Base-by-base conservation (phyloP, 176 grass and related monocot genomes). In the Bonia amplexicaulis region DNA sequence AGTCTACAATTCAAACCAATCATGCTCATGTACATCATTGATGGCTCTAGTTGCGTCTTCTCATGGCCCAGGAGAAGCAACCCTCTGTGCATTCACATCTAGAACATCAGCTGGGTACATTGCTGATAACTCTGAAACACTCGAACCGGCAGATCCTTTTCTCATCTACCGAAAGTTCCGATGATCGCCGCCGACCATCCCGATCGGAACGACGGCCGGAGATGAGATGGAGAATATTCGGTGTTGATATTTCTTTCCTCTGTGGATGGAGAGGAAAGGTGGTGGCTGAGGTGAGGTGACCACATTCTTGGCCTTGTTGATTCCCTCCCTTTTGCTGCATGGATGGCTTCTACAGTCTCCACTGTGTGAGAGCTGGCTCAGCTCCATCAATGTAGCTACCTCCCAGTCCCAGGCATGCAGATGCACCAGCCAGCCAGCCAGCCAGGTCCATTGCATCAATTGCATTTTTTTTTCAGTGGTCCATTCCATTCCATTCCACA, bases 281-380 rank as follows among this genome's bases (percentile, higher is more conserved):
- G 22, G 73, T 78, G 73, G 65, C 79, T 73, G 84, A 45, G 76
- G 79, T 33, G 71, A 87, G 66, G 54, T 71, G 74, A 73, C 80
- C 84, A 87, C 88, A 48, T 66, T 65, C 46, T 53, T 58, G 79
- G 80, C 66, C 72, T 78, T 78, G 78, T 78, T 78, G 78, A 71
- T 72, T 78, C 84, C 79, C 48, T 79, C 79, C 67, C 79, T 66
- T 83, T 74, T 74, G 84, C 84, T 74, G 80, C 70, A 83, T 90
- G 74, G 68, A 83, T 87, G 84, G 80, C 80, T 65, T 74, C 80
- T 79, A 80, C 84, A 79, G 27, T 71, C 82, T 86, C 84, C 66
- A 77, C 84, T 78, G 25, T 54, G 53, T 74, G 55, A 35, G 33
- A 40, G 65, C 79, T 82, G 84, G 78, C 88, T 86, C 83, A 78